A percentile compares a stretch with the other conserved stretches of the same genome.
Evolutionary conservation across 306 rosid species (phyloP).

Genomic region (Medicago lupulina): DNA sequence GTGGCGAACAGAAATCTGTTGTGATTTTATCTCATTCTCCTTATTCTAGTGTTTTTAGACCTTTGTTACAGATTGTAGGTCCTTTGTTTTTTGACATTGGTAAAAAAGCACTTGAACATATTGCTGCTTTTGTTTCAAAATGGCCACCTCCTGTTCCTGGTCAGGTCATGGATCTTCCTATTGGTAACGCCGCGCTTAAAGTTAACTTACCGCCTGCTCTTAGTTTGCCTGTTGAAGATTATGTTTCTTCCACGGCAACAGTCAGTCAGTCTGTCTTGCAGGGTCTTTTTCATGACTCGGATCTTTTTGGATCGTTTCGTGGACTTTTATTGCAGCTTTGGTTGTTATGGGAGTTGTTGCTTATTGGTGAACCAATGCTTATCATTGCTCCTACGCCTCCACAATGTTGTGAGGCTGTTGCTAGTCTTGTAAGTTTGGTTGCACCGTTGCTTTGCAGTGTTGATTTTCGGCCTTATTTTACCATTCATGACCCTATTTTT

Average conservation of each 20-base stretch:
- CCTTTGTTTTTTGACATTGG: slow-evolving; percentile 91
- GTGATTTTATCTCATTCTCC: slow-evolving; percentile 80
- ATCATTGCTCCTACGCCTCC: slow-evolving; percentile 94
- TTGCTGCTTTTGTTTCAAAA: slow-evolving; percentile 82
- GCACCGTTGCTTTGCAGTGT: slow-evolving; percentile 89
- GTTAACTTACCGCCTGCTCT: slow-evolving; percentile 89
- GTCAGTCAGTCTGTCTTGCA: slow-evolving; percentile 76
- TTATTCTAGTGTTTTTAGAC: slow-evolving; percentile 82
- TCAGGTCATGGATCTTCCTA: slow-evolving; percentile 88
- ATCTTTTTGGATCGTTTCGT: slow-evolving; percentile 80
- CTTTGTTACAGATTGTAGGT: slow-evolving; percentile 91
- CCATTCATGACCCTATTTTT: slow-evolving; percentile 87
- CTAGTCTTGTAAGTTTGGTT: slow-evolving; percentile 91
- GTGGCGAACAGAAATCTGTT: slow-evolving; percentile 98
- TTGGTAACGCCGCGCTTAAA: slow-evolving; percentile 84
- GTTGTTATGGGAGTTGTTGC: slow-evolving; percentile 90
- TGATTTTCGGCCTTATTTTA: slow-evolving; percentile 94
- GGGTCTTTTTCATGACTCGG: slow-evolving; percentile 92
- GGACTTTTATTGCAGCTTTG: slow-evolving; percentile 90
- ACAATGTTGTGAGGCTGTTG: slow-evolving; percentile 96
- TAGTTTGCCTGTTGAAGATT: slow-evolving; percentile 77
- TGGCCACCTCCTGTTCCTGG: slow-evolving; percentile 91
- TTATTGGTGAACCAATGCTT: slow-evolving; percentile 91
- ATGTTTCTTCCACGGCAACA: slow-evolving; percentile 74
- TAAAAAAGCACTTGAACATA: slow-evolving; percentile 89